Evolutionary conservation across 306 rosid genomes (phyloP), one percentile per base, ranked within the genome.

Genomic region (Sicyos edulis): DNA sequence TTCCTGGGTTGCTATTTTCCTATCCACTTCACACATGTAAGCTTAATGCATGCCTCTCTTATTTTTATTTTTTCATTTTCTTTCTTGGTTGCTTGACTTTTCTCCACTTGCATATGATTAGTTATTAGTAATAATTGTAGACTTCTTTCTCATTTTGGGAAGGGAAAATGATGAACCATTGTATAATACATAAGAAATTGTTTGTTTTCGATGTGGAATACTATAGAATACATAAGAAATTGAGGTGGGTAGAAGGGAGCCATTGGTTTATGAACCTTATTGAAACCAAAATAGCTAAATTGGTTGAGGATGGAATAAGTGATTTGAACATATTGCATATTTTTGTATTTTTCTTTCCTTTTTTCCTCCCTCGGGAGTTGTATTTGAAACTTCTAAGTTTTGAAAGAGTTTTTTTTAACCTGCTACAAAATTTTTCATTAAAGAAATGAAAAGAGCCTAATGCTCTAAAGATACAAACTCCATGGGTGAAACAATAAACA

Each of bases 21-120:
- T 73, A 85, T 93, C 83, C 98, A 88, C 89, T 90, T 90, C 81
- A 90, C 98, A 75, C 98, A 90, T 78, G 97, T 93, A 87, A 86
- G 98, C 78, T 77, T 60, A 80, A 57, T 56, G 24, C 76, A 53
- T 54, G 12, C 58, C 42, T 49, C 32, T 34, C 52, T 60, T 58
- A 32, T 65, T 49, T 29, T 32, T 32, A 32, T 32, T 6, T 40
- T 62, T 2, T 69, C 50, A 50, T 34, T 44, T 51, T 76, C 16
- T 79, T 57, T 77, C 21, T 42, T 76, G 76, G 22, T 73, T 45
- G 59, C 50, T 37, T 80, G 55, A 17, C 77, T 60, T 61, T 71
- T 15, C 71, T 66, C 54, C 70, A 54, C 67, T 72, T 16, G 34
- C 78, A 32, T 58, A 75, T 70, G 70, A 29, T n/a, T 45, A 14